Evolutionary conservation across 306 rosid species (phyloP).

Genomic region (Fagus crenata): DNA sequence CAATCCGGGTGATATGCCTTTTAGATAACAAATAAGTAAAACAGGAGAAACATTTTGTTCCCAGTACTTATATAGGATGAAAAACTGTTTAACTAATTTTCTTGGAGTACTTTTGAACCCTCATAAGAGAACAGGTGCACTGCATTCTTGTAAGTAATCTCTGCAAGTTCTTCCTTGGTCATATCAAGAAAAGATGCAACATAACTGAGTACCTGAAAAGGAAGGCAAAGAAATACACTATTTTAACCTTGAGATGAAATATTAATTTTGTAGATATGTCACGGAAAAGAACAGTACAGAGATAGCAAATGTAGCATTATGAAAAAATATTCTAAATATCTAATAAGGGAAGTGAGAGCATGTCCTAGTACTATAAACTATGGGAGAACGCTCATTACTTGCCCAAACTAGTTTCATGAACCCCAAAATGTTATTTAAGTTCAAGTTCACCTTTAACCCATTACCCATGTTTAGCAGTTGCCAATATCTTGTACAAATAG

Average conservation of each 20-base stretch:
- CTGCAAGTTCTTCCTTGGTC: slow-evolving; percentile 21
- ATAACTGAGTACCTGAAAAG: slow-evolving; percentile 45
- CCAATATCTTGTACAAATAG: not conserved
- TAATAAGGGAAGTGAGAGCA: not conserved
- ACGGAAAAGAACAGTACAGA: not conserved
- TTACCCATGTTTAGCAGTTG: not conserved
- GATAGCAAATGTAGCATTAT: not conserved
- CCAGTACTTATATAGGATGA: not conserved
- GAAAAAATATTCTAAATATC: not conserved
- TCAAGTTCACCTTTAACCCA: not conserved
- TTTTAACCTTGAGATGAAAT: not conserved
- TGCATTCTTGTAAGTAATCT: slow-evolving; percentile 8
- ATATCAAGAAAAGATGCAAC: slow-evolving; percentile 36
- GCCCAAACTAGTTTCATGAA: not conserved
- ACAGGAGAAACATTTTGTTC: not conserved
- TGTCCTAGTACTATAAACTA: not conserved
- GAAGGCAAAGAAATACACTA: not conserved
- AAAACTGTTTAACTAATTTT: not conserved
- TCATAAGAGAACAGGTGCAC: slow-evolving; percentile 17
- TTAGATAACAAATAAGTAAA: not conserved
- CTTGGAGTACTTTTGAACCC: slow-evolving; percentile 15
- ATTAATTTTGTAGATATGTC: not conserved
- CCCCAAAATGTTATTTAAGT: not conserved
- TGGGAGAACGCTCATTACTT: not conserved
- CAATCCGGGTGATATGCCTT: not conserved